Evolutionary conservation across 345 rosid genomes (phyloP).

Genomic region (Toxicodendron radicans): DNA sequence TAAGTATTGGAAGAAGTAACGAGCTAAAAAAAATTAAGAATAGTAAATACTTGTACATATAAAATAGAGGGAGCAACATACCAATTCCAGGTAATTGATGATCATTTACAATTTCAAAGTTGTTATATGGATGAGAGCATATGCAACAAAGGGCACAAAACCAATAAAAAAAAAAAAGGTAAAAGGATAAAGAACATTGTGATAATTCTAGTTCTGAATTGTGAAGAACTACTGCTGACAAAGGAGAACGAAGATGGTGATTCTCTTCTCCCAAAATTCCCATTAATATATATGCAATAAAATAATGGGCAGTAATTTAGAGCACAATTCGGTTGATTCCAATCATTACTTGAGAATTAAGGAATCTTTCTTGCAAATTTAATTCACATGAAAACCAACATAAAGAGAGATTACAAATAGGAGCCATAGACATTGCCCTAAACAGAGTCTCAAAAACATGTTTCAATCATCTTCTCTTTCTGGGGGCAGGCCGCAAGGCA

Average conservation of each 20-base stretch:
- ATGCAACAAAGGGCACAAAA: slow-evolving; percentile 38
- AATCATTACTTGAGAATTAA: background rate
- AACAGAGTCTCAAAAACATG: background rate
- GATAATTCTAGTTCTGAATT: background rate
- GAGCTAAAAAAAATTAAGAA: slow-evolving; percentile 17
- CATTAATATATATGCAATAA: background rate
- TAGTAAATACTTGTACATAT: background rate
- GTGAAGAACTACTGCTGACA: background rate
- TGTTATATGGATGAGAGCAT: slow-evolving; percentile 98
- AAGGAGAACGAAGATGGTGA: background rate
- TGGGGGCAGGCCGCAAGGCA: slow-evolving; percentile 91
- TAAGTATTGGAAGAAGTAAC: background rate
- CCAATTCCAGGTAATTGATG: slow-evolving; percentile 91
- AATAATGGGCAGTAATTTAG: background rate
- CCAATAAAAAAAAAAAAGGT: background rate
- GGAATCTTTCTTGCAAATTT: slow-evolving; percentile 2
- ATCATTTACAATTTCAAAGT: slow-evolving; percentile 90
- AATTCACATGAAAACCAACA: no score
- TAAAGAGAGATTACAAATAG: background rate
- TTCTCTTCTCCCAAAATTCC: background rate
- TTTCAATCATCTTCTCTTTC: slow-evolving; percentile 86
- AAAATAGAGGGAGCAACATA: slow-evolving; percentile 26
- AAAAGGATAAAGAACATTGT: background rate
- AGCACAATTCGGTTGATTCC: background rate
- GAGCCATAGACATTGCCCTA: background rate